These are phyloP conservation scores for Chrysosporium queenslandicum DNA, from an alignment of 2,329 filamentous ascomycete genomes.

Conservation along the genomic window DNA sequence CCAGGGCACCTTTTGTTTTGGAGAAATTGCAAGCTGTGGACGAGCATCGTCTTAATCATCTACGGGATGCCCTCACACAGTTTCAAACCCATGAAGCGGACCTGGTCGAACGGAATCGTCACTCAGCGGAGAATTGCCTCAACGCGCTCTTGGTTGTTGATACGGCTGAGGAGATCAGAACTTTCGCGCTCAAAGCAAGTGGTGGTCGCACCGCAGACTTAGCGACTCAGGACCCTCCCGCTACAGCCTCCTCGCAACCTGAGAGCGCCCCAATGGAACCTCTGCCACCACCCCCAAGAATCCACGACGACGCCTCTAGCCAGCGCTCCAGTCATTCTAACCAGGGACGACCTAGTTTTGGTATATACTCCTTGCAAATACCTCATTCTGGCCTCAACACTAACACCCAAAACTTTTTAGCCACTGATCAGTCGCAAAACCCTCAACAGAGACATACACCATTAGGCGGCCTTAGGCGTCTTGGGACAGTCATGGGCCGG, in stretches of 20 bases:
- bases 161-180: constrained; percentile 71
- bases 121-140: constrained; percentile 67
- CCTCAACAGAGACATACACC: constrained; percentile 33
- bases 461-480: constrained; percentile 37
- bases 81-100: constrained; percentile 89
- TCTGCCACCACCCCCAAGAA: constrained; percentile 32
- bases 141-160: constrained; percentile 76
- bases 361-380: constrained; percentile 14
- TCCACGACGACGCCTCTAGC: constrained; percentile 46
- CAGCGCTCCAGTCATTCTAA: constrained; percentile 45
- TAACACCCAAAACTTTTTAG: constrained; percentile 20
- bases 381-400: neutral
- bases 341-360: constrained; percentile 28
- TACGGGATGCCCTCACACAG: constrained; percentile 84
- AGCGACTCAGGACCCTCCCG: constrained; percentile 22
- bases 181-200: constrained; percentile 33
- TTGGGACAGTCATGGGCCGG: constrained; percentile 41
- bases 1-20: constrained; percentile 87
- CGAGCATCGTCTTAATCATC: constrained; percentile 76
- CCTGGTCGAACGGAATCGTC: constrained; percentile 64
- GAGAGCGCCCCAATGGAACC: constrained; percentile 21
- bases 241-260: constrained; percentile 20
- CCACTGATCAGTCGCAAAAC: constrained; percentile 24
- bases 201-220: constrained; percentile 28
- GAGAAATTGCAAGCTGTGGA: constrained; percentile 86